Evolutionary conservation across 768 basidiomycete genomes (phyloP).

Genomic region (Mycena latifolia): DNA sequence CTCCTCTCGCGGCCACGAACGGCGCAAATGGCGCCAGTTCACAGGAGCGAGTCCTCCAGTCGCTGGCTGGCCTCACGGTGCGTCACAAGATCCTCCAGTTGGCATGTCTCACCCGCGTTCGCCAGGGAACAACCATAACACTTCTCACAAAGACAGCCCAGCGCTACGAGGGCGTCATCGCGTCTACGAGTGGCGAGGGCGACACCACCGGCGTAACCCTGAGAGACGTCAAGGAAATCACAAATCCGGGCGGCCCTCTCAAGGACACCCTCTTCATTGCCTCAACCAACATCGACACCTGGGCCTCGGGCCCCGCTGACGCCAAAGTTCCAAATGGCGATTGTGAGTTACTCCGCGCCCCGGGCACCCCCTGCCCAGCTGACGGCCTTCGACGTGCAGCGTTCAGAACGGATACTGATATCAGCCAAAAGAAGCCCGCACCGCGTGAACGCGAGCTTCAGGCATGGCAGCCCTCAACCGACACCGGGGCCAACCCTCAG

Average conservation of each 20-base stretch:
- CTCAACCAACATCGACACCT: conserved; percentile 78
- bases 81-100: conserved; percentile 17
- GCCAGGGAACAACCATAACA: conserved; percentile 84
- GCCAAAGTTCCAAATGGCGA: conserved; percentile 77
- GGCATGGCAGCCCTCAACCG: conserved; percentile 73
- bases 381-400: conserved; percentile 53
- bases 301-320: conserved; percentile 82
- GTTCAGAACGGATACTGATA: conserved; percentile 88
- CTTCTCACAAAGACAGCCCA: conserved; percentile 76
- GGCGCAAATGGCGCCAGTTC: conserved; percentile 59
- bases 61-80: conserved; percentile 79
- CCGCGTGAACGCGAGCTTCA: conserved; percentile 83
- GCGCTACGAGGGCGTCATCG: conserved; percentile 82
- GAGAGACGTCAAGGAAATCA: conserved; percentile 82
- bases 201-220: conserved; percentile 80
- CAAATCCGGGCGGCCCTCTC: conserved; percentile 73
- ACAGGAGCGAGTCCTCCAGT: conserved; percentile 72
- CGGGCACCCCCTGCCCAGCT: conserved; percentile 8
- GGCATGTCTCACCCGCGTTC: conserved; percentile 27
- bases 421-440: conserved; percentile 66
- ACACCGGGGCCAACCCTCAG: conserved; percentile 45
- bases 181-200: conserved; percentile 70
- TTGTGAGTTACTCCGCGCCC: conserved; percentile 59
- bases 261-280: conserved; percentile 80
- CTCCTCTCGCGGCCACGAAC: conserved; percentile 63